Evolutionary conservation across 441 rosid species (phyloP).

Genomic region (Aquilaria agallochum): DNA sequence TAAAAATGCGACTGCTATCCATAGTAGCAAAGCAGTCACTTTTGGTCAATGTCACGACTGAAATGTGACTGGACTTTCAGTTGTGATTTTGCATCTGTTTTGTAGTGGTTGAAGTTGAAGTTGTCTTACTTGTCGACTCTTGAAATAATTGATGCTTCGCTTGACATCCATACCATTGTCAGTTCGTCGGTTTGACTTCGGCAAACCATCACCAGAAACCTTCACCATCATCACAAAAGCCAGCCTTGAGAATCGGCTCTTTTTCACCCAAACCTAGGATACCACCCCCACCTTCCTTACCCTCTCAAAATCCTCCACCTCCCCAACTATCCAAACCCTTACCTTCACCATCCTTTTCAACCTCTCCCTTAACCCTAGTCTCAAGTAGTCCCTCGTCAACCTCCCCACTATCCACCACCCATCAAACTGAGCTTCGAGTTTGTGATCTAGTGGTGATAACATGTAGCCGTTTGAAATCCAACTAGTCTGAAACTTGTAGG

Average conservation of each 20-base stretch:
- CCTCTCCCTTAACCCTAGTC: conserved; percentile 56
- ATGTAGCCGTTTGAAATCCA: no score
- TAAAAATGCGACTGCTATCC: no score
- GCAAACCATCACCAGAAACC: conserved; percentile 25
- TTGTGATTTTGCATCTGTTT: no score
- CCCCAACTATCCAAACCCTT: conserved; percentile 26
- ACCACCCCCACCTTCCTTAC: conserved; percentile 28
- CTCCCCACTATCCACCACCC: conserved; percentile 37
- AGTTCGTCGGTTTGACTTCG: conserved; percentile 19
- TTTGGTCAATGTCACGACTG: no score
- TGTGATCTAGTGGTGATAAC: no score
- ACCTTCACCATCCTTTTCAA: conserved; percentile 45
- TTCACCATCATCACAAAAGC: conserved; percentile 44
- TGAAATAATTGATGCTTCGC: no score
- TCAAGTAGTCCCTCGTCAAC: conserved; percentile 38
- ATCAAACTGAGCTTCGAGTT: no score
- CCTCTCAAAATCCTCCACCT: conserved; percentile 32
- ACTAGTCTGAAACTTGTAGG: no score
- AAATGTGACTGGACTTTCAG: no score
- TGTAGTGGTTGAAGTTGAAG: no score
- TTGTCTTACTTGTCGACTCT: no score
- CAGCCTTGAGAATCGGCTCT: conserved; percentile 35
- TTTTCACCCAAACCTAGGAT: conserved; percentile 40
- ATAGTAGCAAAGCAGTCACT: no score
- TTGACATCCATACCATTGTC: conserved; percentile 15